Conservation (phyloP, 2,329 filamentous ascomycete species). For the Colletotrichum sp. region DNA sequence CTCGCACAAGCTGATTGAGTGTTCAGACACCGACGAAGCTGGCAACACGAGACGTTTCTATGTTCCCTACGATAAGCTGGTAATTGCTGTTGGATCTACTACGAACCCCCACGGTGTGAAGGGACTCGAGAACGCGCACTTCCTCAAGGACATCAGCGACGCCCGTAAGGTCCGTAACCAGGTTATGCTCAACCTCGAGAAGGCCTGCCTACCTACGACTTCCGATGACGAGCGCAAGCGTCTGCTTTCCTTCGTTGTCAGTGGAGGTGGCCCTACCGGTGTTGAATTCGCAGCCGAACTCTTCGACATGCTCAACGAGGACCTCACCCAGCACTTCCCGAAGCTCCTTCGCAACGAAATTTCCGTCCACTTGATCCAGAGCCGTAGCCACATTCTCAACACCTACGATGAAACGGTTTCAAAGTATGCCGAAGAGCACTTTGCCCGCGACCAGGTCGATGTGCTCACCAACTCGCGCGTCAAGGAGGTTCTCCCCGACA, state of each 20-base stretch:
- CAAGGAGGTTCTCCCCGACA: slow-evolving; percentile 83
- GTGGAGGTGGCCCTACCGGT: slow-evolving; percentile 92
- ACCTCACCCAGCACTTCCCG: slow-evolving; percentile 83
- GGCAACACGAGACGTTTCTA: slow-evolving; percentile 87
- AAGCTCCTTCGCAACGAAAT: slow-evolving; percentile 94
- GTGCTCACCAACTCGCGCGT: slow-evolving; percentile 93
- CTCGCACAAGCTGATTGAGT: slow-evolving; percentile 87
- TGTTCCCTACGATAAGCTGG: slow-evolving; percentile 95
- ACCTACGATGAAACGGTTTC: slow-evolving; percentile 97
- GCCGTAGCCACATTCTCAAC: slow-evolving; percentile 92
- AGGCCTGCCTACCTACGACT: slow-evolving; percentile 91
- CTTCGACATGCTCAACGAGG: slow-evolving; percentile 95
- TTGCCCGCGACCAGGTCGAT: slow-evolving; percentile 88
- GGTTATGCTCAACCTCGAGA: slow-evolving; percentile 87
- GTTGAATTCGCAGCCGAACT: slow-evolving; percentile 98
- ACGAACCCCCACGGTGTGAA: slow-evolving; percentile 97
- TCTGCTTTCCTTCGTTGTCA: slow-evolving; percentile 93
- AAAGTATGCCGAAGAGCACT: slow-evolving; percentile 88
- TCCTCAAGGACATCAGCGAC: slow-evolving; percentile 94
- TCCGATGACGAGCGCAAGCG: slow-evolving; percentile 85
- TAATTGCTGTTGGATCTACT: slow-evolving; percentile 88
- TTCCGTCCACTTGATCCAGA: slow-evolving; percentile 96
- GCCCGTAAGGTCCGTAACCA: slow-evolving; percentile 88
- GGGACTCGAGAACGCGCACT: slow-evolving; percentile 90
- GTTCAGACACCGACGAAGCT: slow-evolving; percentile 72